Conservation (phyloP, 192 early-diverging fungal species). For the Mortierella antarctica region DNA sequence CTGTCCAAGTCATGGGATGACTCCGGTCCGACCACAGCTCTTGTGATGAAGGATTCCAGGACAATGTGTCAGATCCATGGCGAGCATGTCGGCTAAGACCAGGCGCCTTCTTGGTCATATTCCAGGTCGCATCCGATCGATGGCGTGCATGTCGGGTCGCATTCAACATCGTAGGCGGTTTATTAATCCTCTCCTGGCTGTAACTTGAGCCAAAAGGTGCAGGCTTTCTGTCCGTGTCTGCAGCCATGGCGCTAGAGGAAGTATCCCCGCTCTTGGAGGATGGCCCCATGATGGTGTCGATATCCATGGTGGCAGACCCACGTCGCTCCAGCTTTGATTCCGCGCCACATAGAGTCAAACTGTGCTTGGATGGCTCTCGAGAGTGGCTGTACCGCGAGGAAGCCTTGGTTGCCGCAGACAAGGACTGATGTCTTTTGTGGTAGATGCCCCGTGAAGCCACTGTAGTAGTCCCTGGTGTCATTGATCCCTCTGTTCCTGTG, state of each 20-base stretch:
- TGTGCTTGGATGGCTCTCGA: too few species aligned
- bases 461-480: not conserved
- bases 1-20: constrained; percentile 42
- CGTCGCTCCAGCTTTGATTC: too few species aligned
- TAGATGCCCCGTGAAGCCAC: not conserved
- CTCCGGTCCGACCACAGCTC: constrained; percentile 12
- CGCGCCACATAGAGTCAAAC: too few species aligned
- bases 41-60: not conserved
- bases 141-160: constrained; percentile 1
- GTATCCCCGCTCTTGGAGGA: too few species aligned
- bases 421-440: not conserved
- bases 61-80: constrained; percentile 1
- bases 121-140: not conserved
- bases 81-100: not conserved
- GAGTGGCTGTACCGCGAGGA: too few species aligned
- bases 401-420: too few species aligned
- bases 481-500: not conserved
- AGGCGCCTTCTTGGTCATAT: not conserved
- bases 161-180: not conserved
- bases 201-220: too few species aligned
- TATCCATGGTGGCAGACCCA: too few species aligned
- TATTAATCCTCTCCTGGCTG: not conserved
- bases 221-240: too few species aligned
- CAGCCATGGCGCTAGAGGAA: too few species aligned
- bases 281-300: too few species aligned